Evolutionary conservation across 2,329 filamentous ascomycete species (phyloP).

Genomic region (Nannizziopsis arthrosporioides): DNA sequence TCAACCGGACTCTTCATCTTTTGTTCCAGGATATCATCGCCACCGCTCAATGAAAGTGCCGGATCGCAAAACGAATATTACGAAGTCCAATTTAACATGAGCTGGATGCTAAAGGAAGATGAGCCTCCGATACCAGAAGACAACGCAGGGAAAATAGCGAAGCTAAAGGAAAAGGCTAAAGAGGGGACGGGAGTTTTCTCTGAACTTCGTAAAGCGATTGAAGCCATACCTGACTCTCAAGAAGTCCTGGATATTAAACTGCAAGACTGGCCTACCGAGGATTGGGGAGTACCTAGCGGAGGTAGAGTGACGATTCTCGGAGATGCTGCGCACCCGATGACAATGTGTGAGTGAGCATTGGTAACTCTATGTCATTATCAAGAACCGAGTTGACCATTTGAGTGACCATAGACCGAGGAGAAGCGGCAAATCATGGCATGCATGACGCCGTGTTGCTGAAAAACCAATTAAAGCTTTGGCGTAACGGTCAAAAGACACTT

Average conservation of each 20-base stretch:
- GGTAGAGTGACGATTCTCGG: no score
- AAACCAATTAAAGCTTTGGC: neutral
- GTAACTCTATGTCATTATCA: neutral
- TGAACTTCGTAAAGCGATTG: no score
- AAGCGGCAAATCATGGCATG: neutral
- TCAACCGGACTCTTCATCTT: neutral
- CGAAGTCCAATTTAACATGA: slow-evolving; percentile 1
- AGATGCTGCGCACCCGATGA: neutral
- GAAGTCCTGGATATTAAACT: no score
- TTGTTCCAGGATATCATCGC: neutral
- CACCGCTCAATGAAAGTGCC: neutral
- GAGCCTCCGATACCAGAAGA: neutral
- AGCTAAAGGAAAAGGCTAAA: neutral
- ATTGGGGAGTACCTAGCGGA: no score
- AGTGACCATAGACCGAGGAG: neutral
- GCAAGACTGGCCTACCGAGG: no score
- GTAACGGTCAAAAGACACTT: neutral
- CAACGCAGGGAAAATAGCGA: neutral
- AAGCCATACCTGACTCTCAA: no score
- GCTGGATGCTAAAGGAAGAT: neutral
- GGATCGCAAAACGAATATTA: neutral
- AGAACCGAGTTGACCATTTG: neutral
- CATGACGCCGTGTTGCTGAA: neutral
- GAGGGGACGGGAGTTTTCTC: no score
- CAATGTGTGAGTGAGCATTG: neutral